Base-by-base conservation (phyloP, 2,329 filamentous ascomycete species). In the Clathrospora elynae region DNA sequence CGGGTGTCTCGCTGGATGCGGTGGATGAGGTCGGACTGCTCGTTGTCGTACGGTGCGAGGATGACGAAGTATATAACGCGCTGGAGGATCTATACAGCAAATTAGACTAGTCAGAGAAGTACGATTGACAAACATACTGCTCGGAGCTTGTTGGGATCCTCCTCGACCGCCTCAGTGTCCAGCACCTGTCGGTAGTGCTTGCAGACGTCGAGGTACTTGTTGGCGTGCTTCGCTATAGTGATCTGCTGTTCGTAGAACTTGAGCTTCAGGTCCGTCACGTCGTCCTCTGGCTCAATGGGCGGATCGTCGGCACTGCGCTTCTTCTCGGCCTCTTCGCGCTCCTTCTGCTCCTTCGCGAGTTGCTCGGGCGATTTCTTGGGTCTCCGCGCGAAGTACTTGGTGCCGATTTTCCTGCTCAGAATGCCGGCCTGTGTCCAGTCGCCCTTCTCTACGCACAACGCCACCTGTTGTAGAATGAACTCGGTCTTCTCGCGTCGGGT, bases 201-300 rank as follows among this genome's bases (percentile, higher is more conserved):
- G 84, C 93, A 99, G 22, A 86, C 92, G 53, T 97, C 92, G 22
- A 99, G 83, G 66, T 99, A 99, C 73, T 96, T 96, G 76, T 90
- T 84, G 55, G 99, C 93, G 63, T 99, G 91, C 80, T 96, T 97
- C 42, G 93, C 89, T 38, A 99, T 78, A 32, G 84, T 87, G 65
- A 99, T 95, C 75, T 99, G 93, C 71, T 97, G 93, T 75, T 96
- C 91, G 74, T 96, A 99, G 76, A 90, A 99, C 55, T 83, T 84
- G 59, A 99, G 80, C 80, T 99, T 99, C 57, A 99, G 76, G 69
- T 97, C 93, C 34, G 93, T 97, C 35, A 95, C 91, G 73, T 97
- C 91, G 57, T 96, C 91, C 58, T 86, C 82, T 55, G 84, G 81
- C 69, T 86, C 88, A 54, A 87, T 81, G 1, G 88, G 84, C 17